Evolutionary conservation across 1,284 basidiomycete genomes (phyloP), one percentile per base, ranked within the genome.

Genomic region (Volvariella surrecta): DNA sequence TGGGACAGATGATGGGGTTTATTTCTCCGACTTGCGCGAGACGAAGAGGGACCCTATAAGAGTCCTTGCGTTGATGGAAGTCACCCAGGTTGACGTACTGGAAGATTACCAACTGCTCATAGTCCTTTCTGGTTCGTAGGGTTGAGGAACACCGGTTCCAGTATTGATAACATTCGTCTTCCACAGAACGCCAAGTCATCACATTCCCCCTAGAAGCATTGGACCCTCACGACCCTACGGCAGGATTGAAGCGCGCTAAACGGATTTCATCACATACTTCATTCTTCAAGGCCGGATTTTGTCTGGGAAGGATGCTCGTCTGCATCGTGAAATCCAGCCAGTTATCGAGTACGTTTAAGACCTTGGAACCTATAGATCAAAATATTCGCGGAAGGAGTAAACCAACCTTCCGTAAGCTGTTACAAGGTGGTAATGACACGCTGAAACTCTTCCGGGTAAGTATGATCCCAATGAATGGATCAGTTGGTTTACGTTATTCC

Each of bases 251-350:
- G 62, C 83, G 93, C 4, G 93, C 92, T 6, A 94, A 97, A 60
- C 82, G 93, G 45, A 94, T 99, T 56, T 91, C 94, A 0, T 89
- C 90, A 1, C 94, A 98, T 63, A 98, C 94, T 1, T 88, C 89
- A 3, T 99, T 99, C 68, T 99, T 99, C 80, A 97, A 97, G 63
- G 87, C 89, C 7, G 96, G 96, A 0, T 76, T 87, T 39, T 99
- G 95, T 61, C 72, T 99, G 18, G 91, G 90, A 11, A 81, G 88
- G 49, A 92, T 91, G n/a, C 75, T 99, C 4, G 92, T 99, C 21
- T 99, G 96, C 57, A 89, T 99, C 37, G 95, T 99, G 61, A 99
- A 99, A 66, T 89, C 91, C 3, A 90, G 83, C 49, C 88, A 92
- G 40, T 69, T 98, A 39, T 96, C 91, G 17, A 96, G 89, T 54